Base-by-base conservation (phyloP, 2,329 filamentous ascomycete genomes). In the Neonectria faginata region DNA sequence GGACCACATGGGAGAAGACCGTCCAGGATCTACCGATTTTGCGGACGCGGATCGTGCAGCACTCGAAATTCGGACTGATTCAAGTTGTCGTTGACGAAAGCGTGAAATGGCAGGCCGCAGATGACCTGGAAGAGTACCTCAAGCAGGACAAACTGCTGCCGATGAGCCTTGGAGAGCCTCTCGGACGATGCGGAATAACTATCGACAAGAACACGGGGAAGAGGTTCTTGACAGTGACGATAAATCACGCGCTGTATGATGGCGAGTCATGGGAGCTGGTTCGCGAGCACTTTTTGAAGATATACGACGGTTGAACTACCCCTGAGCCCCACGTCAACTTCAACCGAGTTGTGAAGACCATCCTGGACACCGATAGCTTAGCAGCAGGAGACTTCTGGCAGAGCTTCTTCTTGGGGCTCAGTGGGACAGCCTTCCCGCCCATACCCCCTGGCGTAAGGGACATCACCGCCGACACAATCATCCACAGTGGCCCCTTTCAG, bases 211-310 rank as follows among this genome's bases (percentile, higher is more conserved):
- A 41, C 73, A 71, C 57, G 63, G 74, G 18, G 1, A 20, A 45
- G 4, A 45, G 42, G 42, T 45, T 45, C 42, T 45, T 45, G 5
- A 20, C 42, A 2, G 9, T 73, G 84, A 86, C 62, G 44, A 41
- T 58, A n/a, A 18, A 68, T 20, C 85, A 87, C 60, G 82, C 81
- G 8, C 71, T 86, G 0, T 87, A 87, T 57, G 85, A 88, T 48
- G 85, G 64, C 7, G 9, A 14, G 2, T 67, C 65, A 8, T 45
- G 42, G 42, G 18, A 45, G 11, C 42, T 45, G 42, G 42, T 20
- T 45, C 42, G 18, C n/a, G 20, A 45, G 9, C 42, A 45, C 42
- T 25, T 45, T 20, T 45, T 20, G 2, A 45, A 45, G 9, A 45
- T 25, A 3, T 45, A 45, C 42, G 3, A 22, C n/a, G n/a, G 14